Evolutionary conservation across 805 yeast genomes (phyloP), one percentile per base, ranked within the genome.

Genomic region (Schwanniomyces yamadae): DNA sequence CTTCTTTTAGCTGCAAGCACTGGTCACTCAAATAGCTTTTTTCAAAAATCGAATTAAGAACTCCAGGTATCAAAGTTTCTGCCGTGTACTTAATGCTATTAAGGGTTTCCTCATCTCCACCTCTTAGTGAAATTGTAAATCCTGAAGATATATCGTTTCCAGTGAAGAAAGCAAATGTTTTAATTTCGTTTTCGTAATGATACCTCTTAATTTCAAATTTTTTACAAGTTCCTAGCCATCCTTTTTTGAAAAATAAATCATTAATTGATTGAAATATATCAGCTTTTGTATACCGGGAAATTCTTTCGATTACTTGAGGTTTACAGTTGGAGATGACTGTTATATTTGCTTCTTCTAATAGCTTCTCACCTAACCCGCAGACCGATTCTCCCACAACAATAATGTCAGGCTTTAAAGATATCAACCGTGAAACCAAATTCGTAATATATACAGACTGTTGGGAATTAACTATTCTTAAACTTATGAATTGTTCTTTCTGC

Each of bases 181-280:
- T 84, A 11, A 79, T 67, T 1, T 67, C 40, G 38, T 77, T 71
- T 4, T 76, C 73, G 52, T 68, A 75, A 3, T 79, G 66, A 53
- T 67, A 91, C 3, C 84, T 75, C 44, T 77, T 77, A 8, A 86
- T 85, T 43, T 83, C 87, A 54, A 93, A 83, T 5, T 60, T 57
- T 3, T 71, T 76, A 59, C 98, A 91, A 6, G 67, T 64, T 0
- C 99, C 99, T 33, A 93, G 65, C 0, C 57, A 38, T 1, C 73
- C 71, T 39, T 67, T 66, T 37, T 73, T 78, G 46, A 80, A 73
- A 9, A 93, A 86, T 10, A 93, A 64, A 51, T 84, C 86, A 52
- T 93, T 96, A 35, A 89, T 83, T 0, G 97, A 83, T 14, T 82
- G 79, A 14, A 87, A 84, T 15, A 95, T 80, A 50, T 89, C 96